Percentiles rank a stretch among this genome's conserved stretches.
Conservation (phyloP, 345 rosid species). For the Psidium friedrichsthalianum region DNA sequence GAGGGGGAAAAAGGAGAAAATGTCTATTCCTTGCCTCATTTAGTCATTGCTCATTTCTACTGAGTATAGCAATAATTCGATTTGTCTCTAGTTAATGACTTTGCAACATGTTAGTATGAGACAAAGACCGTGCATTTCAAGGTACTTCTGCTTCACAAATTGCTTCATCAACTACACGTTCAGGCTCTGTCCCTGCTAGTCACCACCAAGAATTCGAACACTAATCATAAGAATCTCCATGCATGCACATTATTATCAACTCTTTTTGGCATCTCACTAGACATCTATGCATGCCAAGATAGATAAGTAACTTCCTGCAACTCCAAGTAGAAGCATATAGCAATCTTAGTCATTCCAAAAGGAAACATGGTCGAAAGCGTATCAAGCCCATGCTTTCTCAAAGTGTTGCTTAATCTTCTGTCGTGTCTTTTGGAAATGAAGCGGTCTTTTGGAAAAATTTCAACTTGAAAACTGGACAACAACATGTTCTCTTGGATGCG, state of each 20-base stretch:
- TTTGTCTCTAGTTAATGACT: neutral
- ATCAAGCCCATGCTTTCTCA: neutral
- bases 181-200: neutral
- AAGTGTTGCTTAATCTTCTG: neutral
- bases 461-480: neutral
- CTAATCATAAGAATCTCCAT: neutral
- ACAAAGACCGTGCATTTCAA: neutral
- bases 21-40: neutral
- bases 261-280: neutral
- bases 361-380: neutral
- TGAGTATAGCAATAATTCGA: neutral
- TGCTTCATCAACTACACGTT: neutral
- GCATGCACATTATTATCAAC: neutral
- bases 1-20: neutral
- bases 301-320: neutral
- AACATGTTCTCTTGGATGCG: neutral
- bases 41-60: neutral
- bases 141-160: neutral
- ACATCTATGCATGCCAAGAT: neutral
- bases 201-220: neutral
- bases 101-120: neutral
- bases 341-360: neutral
- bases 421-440: neutral
- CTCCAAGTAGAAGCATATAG: neutral
- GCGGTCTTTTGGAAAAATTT: neutral